These are phyloP conservation scores for Fusarium haematococcum DNA, from an alignment of 2,329 filamentous ascomycete species.

Conservation along the genomic window DNA sequence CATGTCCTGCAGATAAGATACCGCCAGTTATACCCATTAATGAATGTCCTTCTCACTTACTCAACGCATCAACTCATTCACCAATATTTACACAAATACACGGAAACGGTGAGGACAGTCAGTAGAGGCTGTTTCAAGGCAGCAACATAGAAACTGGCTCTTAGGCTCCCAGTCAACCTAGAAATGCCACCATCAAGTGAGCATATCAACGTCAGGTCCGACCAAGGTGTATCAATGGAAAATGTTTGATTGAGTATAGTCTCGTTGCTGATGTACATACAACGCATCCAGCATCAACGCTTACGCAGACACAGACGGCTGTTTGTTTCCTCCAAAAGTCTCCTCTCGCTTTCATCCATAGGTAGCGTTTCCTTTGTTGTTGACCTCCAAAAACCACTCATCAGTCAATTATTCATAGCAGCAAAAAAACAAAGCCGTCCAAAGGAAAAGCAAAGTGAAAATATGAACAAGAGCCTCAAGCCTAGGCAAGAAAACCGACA, in stretches of 20 bases:
- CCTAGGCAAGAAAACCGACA: conserved; percentile 6
- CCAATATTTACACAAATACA: neutral
- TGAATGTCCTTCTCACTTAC: neutral
- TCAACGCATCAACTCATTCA: neutral
- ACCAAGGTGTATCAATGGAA: neutral
- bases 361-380: neutral
- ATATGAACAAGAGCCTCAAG: conserved; percentile 10
- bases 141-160: neutral
- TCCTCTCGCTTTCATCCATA: neutral
- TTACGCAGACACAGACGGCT: conserved; percentile 4
- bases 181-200: neutral
- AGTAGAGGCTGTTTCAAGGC: neutral
- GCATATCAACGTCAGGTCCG: neutral
- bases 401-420: conserved; percentile 37
- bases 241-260: neutral
- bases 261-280: conserved; percentile 12
- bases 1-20: neutral
- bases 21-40: neutral
- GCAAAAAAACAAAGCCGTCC: conserved; percentile 14
- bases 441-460: conserved; percentile 10
- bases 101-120: neutral
- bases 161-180: neutral
- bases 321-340: neutral
- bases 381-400: conserved; percentile 19
- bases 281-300: neutral